Evolutionary conservation across 2,329 filamentous ascomycete species (phyloP).

Genomic region (Botryotinia globosa): DNA sequence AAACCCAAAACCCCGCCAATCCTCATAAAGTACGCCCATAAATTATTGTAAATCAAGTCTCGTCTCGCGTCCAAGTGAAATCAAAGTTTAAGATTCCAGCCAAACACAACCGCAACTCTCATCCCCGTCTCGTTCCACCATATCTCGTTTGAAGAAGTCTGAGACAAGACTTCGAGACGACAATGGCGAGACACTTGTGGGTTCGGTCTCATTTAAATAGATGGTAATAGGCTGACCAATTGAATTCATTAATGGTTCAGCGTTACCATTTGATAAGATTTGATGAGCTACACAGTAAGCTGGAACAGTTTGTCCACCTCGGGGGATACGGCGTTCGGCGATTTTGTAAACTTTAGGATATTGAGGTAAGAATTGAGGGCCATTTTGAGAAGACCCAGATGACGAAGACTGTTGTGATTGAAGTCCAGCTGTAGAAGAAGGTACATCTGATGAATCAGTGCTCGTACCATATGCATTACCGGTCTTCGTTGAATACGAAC

Average conservation of each 20-base stretch:
- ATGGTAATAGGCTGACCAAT: slow-evolving; percentile 31
- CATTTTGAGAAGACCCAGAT: slow-evolving; percentile 21
- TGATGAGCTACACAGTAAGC: slow-evolving; percentile 66
- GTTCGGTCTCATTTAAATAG: slow-evolving; percentile 35
- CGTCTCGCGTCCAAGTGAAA: background rate
- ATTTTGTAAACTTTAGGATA: slow-evolving; percentile 63
- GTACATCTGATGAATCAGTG: slow-evolving; percentile 23
- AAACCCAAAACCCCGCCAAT: background rate
- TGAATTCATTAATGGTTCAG: slow-evolving; percentile 27
- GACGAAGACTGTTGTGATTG: slow-evolving; percentile 18
- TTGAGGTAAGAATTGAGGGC: slow-evolving; percentile 35
- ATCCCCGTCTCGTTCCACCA: slow-evolving; percentile 1
- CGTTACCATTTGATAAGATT: slow-evolving; percentile 50
- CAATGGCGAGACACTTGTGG: slow-evolving; percentile 25
- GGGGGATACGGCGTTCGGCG: slow-evolving; percentile 55
- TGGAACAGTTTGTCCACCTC: slow-evolving; percentile 37
- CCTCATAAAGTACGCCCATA: background rate
- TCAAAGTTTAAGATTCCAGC: slow-evolving; percentile 20
- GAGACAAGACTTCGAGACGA: slow-evolving; percentile 13
- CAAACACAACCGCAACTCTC: slow-evolving; percentile 23
- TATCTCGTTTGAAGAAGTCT: slow-evolving; percentile 4
- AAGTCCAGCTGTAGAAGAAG: slow-evolving; percentile 34
- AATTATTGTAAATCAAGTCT: background rate
- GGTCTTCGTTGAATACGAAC: background rate
- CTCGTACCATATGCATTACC: background rate